Evolutionary conservation across 1,284 basidiomycete genomes (phyloP), one percentile per base, ranked within the genome.

Genomic region (Leccinum solheimii): DNA sequence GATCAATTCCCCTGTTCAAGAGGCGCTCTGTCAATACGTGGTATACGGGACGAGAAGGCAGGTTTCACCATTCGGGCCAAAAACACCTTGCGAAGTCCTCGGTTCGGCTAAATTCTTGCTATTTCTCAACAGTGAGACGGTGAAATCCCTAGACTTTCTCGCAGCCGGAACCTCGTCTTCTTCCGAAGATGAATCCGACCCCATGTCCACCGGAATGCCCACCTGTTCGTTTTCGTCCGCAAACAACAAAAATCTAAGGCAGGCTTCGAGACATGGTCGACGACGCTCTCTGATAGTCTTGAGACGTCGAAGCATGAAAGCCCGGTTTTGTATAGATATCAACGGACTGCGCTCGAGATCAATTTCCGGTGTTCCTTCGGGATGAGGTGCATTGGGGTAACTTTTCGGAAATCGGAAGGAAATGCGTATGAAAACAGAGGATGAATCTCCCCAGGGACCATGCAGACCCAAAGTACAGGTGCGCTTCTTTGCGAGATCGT

Each of bases 381-480:
- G 85, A 57, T 86, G 79, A 0, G 68, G 65, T 0, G 79, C 79
- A 23, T 86, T 82, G 0, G 95, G 94, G 69, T 98, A 98, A 54
- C 86, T 85, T 34, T 85, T 81, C 1, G 95, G 95, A 72, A 97
- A 97, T 2, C 86, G 87, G 78, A 97, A 96, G 5, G 92, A 90
- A n/a, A 96, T 86, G 1, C 95, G 87, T 58, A 97, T 87, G 78
- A 93, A 95, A 21, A 75, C 75, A 30, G 83, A 88, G 5, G 84
- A 89, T 14, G 79, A 85, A 61, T 90, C 90, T 10, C 93, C 94
- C 94, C 95, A 97, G 1, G 94, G 95, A 0, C 94, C 94, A 68
- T 94, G 89, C 54, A 97, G 79, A 8, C 93, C 91, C 58, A 97
- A 82, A 2, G 93, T 95, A 66, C 93, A 93, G 16, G 86, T 91